Percentiles rank a stretch among this genome's conserved stretches.
Evolutionary conservation across 768 basidiomycete genomes (phyloP).

Genomic region (Lactarius sanguifluus): DNA sequence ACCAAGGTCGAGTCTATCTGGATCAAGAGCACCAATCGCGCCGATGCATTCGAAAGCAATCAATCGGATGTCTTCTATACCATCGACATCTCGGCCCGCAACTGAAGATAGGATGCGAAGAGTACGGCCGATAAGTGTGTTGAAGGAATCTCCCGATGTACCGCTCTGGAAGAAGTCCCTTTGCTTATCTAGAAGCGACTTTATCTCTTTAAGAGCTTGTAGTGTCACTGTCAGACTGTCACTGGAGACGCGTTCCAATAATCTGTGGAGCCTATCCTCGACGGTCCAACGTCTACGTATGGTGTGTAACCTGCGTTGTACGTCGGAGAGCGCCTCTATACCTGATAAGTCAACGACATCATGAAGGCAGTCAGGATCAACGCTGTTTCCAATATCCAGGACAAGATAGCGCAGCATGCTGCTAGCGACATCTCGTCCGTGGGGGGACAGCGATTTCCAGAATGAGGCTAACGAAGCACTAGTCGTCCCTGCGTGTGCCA

Average conservation of each 20-base stretch:
- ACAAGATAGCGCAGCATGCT: slow-evolving; percentile 70
- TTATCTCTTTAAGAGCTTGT: slow-evolving; percentile 76
- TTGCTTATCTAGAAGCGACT: slow-evolving; percentile 55
- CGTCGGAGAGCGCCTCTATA: slow-evolving; percentile 61
- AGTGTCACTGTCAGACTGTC: slow-evolving; percentile 79
- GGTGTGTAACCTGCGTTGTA: slow-evolving; percentile 43
- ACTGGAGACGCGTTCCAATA: slow-evolving; percentile 71
- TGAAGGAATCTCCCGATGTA: slow-evolving; percentile 84
- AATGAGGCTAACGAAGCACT: slow-evolving; percentile 78
- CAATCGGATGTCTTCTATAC: slow-evolving; percentile 60
- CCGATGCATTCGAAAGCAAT: slow-evolving; percentile 90
- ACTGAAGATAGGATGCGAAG: slow-evolving; percentile 65
- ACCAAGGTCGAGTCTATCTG: slow-evolving; percentile 80
- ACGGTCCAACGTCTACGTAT: slow-evolving; percentile 53
- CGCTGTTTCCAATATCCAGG: slow-evolving; percentile 54
- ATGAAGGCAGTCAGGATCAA: slow-evolving; percentile 54
- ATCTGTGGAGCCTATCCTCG: slow-evolving; percentile 54
- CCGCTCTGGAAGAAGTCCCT: slow-evolving; percentile 56
- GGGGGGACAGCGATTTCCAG: slow-evolving; percentile 64
- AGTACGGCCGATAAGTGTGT: slow-evolving; percentile 68
- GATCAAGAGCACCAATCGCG: slow-evolving; percentile 89
- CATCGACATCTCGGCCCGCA: slow-evolving; percentile 78
- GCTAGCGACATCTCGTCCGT: slow-evolving; percentile 53
- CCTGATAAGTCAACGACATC: slow-evolving; percentile 78
- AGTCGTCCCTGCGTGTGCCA: slow-evolving; percentile 82